Base-by-base conservation (phyloP, 2,329 filamentous ascomycete species). In the Verticillium nubilum region DNA sequence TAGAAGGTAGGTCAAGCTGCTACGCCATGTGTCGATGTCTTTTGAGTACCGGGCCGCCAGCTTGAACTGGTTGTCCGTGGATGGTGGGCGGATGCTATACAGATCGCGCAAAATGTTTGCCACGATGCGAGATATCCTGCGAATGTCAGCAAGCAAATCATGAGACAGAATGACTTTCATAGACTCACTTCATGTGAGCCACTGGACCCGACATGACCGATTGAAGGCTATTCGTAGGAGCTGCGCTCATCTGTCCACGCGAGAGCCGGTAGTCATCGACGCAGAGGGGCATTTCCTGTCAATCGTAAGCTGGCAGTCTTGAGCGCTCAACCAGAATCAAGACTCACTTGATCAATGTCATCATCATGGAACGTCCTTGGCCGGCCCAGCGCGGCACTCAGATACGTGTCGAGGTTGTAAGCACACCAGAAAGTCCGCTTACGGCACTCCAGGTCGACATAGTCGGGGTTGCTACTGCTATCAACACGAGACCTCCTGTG, bases 351-450 rank as follows among this genome's bases (percentile, higher is more conserved):
- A 60, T 88, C 85, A 57, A 87, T 86, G 57, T 87, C 85, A 53
- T 87, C 84, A 54, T 88, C 83, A 61, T 86, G 86, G 53, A 88
- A 83, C 2, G 84, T 78, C 17, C 81, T 73, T 1, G 86, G 86
- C 19, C 86, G 75, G 1, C 86, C 86, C 9, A 88, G 77, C 57
- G 84, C 81, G 23, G 83, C 81, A 57, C 85, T 85, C 4, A 89
- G 74, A 61, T 89, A 88, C 47, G 82, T 85, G 66, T 88, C 85
- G 2, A 89, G 71, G 17, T 79, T 83, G 65, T 88, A 89, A 0
- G 83, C 81, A 33, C 81, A 83, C 86, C 86, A 89, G 56, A 89
- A 88, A 0, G 84, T 76, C 0, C 76, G 67, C 26, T 72, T 71
- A 3, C 75, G 69, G 59, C 72, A 75, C 59, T 78, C 74, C 0